Conservation (phyloP, 2,329 filamentous ascomycete species). For the Venturia carpophila region DNA sequence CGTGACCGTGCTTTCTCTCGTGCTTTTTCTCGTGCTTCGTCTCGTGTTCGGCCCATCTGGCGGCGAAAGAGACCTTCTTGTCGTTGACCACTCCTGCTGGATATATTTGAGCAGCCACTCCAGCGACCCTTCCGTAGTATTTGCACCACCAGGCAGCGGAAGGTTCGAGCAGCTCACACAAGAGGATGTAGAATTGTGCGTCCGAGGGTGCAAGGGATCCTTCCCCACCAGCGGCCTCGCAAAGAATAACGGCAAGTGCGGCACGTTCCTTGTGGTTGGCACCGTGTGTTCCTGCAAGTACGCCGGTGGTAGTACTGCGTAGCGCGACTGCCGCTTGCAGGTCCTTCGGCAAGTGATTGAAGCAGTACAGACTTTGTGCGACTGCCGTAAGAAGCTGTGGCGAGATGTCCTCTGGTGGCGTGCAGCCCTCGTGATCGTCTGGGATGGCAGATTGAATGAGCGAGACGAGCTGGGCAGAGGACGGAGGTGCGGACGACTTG, state of each 20-base stretch:
- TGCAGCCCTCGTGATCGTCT: background rate
- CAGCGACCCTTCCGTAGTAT: constrained; percentile 55
- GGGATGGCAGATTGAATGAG: constrained; percentile 46
- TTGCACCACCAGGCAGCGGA: constrained; percentile 57
- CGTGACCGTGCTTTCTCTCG: constrained; percentile 5
- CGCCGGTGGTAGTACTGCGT: constrained; percentile 61
- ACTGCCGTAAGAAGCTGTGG: constrained; percentile 45
- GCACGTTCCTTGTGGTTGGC: constrained; percentile 65
- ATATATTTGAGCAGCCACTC: constrained; percentile 51
- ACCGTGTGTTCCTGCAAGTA: constrained; percentile 61
- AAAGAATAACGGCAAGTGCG: constrained; percentile 61
- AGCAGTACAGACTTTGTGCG: constrained; percentile 51
- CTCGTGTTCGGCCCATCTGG: constrained; percentile 23
- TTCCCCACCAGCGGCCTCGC: constrained; percentile 62
- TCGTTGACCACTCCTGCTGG: constrained; percentile 46
- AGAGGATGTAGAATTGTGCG: constrained; percentile 44
- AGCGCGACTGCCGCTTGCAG: constrained; percentile 55
- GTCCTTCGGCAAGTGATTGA: constrained; percentile 38
- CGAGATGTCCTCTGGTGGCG: constrained; percentile 19
- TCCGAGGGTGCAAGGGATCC: constrained; percentile 51
- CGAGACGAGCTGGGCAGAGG: constrained; percentile 39
- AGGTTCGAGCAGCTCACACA: constrained; percentile 46
- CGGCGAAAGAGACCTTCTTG: constrained; percentile 26
- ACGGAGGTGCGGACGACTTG: constrained; percentile 42
- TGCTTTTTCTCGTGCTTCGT: constrained; percentile 13